phyloP scores from a whole-genome alignment of 345 rosid genomes.

The Aurinia saxatilis region DNA sequence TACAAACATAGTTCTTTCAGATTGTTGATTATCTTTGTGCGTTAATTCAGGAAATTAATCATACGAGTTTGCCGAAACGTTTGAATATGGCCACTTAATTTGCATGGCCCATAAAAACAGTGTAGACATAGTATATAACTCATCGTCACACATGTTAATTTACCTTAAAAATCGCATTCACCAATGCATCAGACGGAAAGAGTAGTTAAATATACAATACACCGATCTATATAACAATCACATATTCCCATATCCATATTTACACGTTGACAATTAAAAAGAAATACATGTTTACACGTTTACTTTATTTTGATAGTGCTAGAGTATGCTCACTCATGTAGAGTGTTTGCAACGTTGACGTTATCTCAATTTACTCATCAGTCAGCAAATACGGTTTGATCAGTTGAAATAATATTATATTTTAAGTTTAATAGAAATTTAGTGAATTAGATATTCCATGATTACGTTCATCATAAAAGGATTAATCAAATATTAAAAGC shows the following conservation, averaged over 20 bases:
- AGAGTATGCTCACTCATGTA: neutral
- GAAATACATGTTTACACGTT: neutral
- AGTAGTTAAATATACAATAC: neutral
- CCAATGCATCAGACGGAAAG: neutral
- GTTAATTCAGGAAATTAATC: neutral
- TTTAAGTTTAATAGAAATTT: too few relatives aligned
- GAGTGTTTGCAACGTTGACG: neutral
- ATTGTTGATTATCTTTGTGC: neutral
- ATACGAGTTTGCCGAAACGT: neutral
- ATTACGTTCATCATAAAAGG: too few relatives aligned
- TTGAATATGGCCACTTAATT: slow-evolving; percentile 10
- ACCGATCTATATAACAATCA: neutral
- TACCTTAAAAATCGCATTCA: slow-evolving; percentile 5
- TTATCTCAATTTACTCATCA: too few relatives aligned
- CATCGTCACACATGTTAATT: neutral
- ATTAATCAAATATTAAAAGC: too few relatives aligned
- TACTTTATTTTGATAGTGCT: neutral
- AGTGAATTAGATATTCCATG: too few relatives aligned
- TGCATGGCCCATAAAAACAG: slow-evolving; percentile 20
- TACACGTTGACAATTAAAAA: neutral
- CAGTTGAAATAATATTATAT: too few relatives aligned
- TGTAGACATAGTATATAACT: neutral
- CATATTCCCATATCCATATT: neutral
- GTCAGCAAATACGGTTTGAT: too few relatives aligned
- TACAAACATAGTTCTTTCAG: neutral